Conservation (phyloP, 352 stramenopile genomes). For the Plasmopara viticola region DNA sequence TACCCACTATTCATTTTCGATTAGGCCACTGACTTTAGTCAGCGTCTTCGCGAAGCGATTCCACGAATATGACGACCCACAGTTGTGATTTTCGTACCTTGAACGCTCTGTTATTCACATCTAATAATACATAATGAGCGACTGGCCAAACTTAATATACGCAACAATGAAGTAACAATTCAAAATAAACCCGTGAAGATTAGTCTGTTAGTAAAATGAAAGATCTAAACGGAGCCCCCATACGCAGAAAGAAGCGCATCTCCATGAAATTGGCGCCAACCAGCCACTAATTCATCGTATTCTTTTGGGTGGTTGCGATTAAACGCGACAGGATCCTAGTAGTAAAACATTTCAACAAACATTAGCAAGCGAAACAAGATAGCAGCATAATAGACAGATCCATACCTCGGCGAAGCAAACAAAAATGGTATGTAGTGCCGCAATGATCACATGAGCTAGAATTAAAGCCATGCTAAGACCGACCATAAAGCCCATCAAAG, state of each 20-base stretch:
- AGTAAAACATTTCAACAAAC: neutral
- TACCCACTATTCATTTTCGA: too few species aligned
- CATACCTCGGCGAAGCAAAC: slow-evolving; percentile 83
- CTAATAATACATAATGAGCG: too few species aligned
- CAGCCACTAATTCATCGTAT: slow-evolving; percentile 68
- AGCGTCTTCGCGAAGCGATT: too few species aligned
- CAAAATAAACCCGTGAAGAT: too few species aligned
- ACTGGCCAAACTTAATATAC: too few species aligned
- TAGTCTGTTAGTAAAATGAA: neutral
- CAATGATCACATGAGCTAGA: slow-evolving; percentile 75
- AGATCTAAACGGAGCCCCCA: slow-evolving; percentile 53
- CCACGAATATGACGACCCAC: too few species aligned
- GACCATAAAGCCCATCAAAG: slow-evolving; percentile 68
- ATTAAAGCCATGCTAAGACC: slow-evolving; percentile 81
- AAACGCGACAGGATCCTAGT: slow-evolving; percentile 69
- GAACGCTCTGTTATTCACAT: too few species aligned
- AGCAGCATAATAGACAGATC: neutral
- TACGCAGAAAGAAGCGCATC: slow-evolving; percentile 67
- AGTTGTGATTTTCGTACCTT: too few species aligned
- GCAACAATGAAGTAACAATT: too few species aligned
- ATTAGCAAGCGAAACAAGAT: slow-evolving; percentile 1
- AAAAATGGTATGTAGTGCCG: slow-evolving; percentile 80
- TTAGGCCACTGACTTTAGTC: too few species aligned
- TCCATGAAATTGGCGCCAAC: slow-evolving; percentile 78
- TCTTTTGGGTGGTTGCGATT: slow-evolving; percentile 77